Evolutionary conservation across 2,329 filamentous ascomycete genomes (phyloP).

Genomic region (Exophiala sp.): DNA sequence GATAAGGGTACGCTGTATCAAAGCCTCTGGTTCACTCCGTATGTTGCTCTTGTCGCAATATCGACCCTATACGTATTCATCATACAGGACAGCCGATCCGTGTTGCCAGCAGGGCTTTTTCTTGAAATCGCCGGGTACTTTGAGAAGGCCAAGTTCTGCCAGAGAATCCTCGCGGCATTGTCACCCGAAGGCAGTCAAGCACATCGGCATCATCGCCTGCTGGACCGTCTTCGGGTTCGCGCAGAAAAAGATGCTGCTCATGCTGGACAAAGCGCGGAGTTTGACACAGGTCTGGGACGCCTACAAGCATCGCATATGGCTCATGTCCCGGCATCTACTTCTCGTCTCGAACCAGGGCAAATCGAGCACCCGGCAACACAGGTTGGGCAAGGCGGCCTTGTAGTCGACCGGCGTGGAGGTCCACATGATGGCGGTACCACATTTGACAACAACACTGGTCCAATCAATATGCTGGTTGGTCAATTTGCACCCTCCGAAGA

Average conservation of each 20-base stretch:
- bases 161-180: conserved; percentile 18
- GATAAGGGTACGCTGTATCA: conserved; percentile 26
- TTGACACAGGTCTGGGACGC: too few species aligned
- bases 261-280: not conserved
- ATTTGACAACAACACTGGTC: not conserved
- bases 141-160: conserved; percentile 23
- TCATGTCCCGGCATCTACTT: too few species aligned
- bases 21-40: conserved; percentile 32
- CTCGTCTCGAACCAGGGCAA: too few species aligned
- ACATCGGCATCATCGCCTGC: conserved; percentile 20
- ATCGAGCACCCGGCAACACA: too few species aligned
- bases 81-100: conserved; percentile 22
- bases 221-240: conserved; percentile 16
- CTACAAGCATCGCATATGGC: too few species aligned
- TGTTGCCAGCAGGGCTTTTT: conserved; percentile 11
- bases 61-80: conserved; percentile 27
- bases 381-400: not conserved
- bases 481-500: conserved; percentile 20
- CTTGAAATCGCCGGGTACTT: conserved; percentile 16
- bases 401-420: too few species aligned
- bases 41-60: conserved; percentile 26
- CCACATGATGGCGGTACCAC: not conserved
- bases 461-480: not conserved
- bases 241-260: conserved; percentile 20
- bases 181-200: conserved; percentile 24